These are phyloP conservation scores for Zygosaccharomyces gambellarensis DNA, from an alignment of 805 yeast species.

Conservation along the genomic window DNA sequence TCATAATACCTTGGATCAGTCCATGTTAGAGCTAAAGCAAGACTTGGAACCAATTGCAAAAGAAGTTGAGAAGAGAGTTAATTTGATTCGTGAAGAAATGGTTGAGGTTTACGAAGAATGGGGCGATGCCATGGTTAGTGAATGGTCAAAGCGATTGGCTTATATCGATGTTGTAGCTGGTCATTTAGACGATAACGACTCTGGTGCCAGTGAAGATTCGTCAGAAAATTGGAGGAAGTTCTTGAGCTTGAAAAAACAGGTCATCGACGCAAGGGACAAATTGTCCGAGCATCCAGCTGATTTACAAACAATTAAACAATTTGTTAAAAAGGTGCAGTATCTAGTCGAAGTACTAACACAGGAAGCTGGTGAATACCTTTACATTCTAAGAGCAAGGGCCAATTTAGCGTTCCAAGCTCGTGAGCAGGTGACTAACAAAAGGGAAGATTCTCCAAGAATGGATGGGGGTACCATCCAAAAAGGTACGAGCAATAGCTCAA, in stretches of 20 bases:
- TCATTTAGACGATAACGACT: constrained; percentile 11
- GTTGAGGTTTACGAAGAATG: constrained; percentile 70
- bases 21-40: constrained; percentile 34
- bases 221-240: constrained; percentile 61
- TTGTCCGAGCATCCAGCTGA: constrained; percentile 38
- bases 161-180: constrained; percentile 32
- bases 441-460: constrained; percentile 15
- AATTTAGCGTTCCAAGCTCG: constrained; percentile 53
- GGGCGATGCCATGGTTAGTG: constrained; percentile 60
- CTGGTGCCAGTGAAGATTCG: constrained; percentile 32
- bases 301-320: constrained; percentile 28
- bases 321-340: constrained; percentile 35
- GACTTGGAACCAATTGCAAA: constrained; percentile 32
- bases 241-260: constrained; percentile 49
- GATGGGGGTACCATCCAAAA: constrained; percentile 6
- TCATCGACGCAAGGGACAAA: constrained; percentile 52
- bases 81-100: constrained; percentile 40
- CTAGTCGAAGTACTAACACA: constrained; percentile 46
- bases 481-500: constrained; percentile 3
- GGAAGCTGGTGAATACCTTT: constrained; percentile 59
- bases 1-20: constrained; percentile 28
- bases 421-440: constrained; percentile 40
- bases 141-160: constrained; percentile 58
- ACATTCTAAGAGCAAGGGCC: constrained; percentile 53
- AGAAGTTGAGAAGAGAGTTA: constrained; percentile 35